Percentiles rank a stretch among this genome's conserved stretches.
Evolutionary conservation across 768 basidiomycete species (phyloP).

Genomic region (Mycena galericulata): DNA sequence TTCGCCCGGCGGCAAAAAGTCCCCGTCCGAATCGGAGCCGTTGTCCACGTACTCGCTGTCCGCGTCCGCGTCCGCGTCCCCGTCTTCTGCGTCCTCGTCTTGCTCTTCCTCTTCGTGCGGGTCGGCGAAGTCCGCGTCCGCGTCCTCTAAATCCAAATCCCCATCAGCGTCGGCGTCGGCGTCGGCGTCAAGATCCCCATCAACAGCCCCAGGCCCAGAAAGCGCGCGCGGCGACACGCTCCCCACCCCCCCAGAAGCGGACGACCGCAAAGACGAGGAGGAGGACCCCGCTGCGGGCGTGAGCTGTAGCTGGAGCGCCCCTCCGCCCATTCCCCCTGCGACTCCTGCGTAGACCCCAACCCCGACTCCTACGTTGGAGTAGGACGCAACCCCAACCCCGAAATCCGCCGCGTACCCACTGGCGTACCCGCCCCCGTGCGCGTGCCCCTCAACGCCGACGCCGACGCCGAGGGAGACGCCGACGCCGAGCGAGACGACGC

Average conservation of each 20-base stretch:
- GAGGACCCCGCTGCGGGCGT: no score
- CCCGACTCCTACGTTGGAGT: no score
- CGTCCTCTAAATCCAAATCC: neutral
- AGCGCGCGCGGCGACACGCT: no score
- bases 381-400: no score
- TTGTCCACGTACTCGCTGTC: conserved; percentile 36
- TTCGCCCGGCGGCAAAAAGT: conserved; percentile 33
- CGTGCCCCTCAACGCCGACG: neutral
- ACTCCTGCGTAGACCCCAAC: no score
- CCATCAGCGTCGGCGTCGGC: neutral
- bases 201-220: neutral
- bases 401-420: no score
- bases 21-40: conserved; percentile 34
- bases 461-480: neutral
- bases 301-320: no score
- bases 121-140: neutral
- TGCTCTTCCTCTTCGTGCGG: conserved; percentile 12
- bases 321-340: no score
- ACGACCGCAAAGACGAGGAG: no score
- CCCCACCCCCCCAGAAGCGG: no score
- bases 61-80: conserved; percentile 39
- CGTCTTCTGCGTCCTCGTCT: conserved; percentile 28
- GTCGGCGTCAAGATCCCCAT: conserved; percentile 4
- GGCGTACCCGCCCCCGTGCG: neutral
- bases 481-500: neutral